Base-by-base conservation (phyloP, 352 stramenopile genomes). In the Globisporangium paddicum region DNA sequence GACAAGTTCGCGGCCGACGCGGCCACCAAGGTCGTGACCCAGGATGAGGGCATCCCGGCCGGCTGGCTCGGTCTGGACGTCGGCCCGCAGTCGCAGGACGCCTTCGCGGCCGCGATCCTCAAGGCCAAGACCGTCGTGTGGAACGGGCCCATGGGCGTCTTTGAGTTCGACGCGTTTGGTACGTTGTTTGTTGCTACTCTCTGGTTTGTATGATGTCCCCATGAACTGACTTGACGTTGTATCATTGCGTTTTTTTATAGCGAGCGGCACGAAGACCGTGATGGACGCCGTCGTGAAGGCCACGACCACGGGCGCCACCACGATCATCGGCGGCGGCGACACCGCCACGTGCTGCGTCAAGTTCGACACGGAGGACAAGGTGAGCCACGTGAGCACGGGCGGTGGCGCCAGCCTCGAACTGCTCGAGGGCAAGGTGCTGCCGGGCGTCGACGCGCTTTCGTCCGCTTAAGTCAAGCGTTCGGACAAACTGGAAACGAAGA, bases 101-200 rank as follows among this genome's bases (percentile, higher is more conserved):
- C 63, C 13, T 98, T 98, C 61, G 72, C 75, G 23, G 65, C 78
- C 0, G 90, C 86, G 49, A 71, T 98, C 28, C 48, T 72, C 11
- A 75, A 80, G 50, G 87, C 90, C 64, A 98, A 98, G 74, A 99
- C 97, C 32, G 71, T 99, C 55, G 96, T 99, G 56, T 99, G 98
- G 97, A 99, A 99, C 83, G 98, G 98, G 55, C 98, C 98, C 26
- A 99, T 99, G 95, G 98, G 98, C 58, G 97, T 99, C 47, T 99
- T 99, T 75, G 98, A 99, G 82, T 98, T 99, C 61, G 92, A 99
- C 57, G 88, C 88, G 19, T 99, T 99, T 66, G 79, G 84, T 75
- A 89, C 58, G 66, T 73, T 66, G 34, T n/a, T 30, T 32, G 26
- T 7, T 53, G n/a, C n/a, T n/a, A n/a, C n/a, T n/a, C n/a, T n/a